A percentile compares a stretch with the other conserved stretches of the same genome.
Evolutionary conservation across 1,284 basidiomycete genomes (phyloP).

Genomic region (Ganoderma lingzhi): DNA sequence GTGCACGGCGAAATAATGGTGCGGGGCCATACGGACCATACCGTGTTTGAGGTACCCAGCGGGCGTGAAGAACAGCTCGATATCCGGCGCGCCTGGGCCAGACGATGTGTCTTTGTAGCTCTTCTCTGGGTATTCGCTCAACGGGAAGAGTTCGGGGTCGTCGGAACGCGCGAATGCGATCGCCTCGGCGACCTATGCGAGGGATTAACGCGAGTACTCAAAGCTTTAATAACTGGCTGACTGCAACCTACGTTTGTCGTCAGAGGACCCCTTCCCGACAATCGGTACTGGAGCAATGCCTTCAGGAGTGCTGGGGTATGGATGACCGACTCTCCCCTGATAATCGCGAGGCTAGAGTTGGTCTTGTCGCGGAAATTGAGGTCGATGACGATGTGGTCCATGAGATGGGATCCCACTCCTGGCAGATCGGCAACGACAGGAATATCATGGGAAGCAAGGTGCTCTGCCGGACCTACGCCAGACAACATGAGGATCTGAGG

Average conservation of each 20-base stretch:
- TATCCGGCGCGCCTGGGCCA: slow-evolving; percentile 61
- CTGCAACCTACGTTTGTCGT: slow-evolving; percentile 58
- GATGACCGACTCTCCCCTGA: slow-evolving; percentile 46
- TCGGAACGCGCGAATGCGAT: slow-evolving; percentile 65
- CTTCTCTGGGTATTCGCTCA: slow-evolving; percentile 31
- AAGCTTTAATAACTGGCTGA: neutral
- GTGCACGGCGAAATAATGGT: slow-evolving; percentile 42
- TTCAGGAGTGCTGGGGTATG: slow-evolving; percentile 46
- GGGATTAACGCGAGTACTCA: neutral
- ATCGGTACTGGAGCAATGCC: slow-evolving; percentile 52
- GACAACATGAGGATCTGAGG: slow-evolving; percentile 59
- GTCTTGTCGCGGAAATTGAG: slow-evolving; percentile 59
- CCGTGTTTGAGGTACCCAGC: slow-evolving; percentile 50
- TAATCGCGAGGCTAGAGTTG: slow-evolving; percentile 35
- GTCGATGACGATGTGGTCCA: slow-evolving; percentile 63
- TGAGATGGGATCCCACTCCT: slow-evolving; percentile 66
- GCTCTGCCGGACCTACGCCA: slow-evolving; percentile 66
- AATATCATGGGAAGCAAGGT: slow-evolving; percentile 59
- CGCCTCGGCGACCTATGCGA: slow-evolving; percentile 59
- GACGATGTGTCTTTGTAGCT: slow-evolving; percentile 59
- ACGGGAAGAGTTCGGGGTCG: slow-evolving; percentile 59
- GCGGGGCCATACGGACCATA: slow-evolving; percentile 24
- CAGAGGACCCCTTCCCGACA: slow-evolving; percentile 55
- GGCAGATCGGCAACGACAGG: slow-evolving; percentile 61
- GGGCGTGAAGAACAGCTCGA: slow-evolving; percentile 65